Conservation (phyloP, 192 early-diverging fungal species). For the Umbelopsis sp. region DNA sequence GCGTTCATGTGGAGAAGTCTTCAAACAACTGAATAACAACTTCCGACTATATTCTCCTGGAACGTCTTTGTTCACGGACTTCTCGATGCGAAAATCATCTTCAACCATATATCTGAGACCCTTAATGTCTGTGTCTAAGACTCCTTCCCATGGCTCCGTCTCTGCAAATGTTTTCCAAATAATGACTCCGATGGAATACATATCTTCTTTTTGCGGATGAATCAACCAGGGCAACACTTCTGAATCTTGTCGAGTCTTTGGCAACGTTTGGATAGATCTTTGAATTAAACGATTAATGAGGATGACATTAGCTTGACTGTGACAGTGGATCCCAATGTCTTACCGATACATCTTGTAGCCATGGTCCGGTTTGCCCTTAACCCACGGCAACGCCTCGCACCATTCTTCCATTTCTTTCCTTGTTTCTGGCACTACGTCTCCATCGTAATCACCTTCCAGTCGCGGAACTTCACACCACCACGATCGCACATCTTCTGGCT, state of each 20-base stretch:
- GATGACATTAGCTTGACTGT: neutral
- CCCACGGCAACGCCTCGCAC: slow-evolving; percentile 47
- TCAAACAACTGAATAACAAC: slow-evolving; percentile 49
- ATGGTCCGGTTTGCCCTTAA: slow-evolving; percentile 58
- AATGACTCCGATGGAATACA: slow-evolving; percentile 60
- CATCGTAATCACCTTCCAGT: slow-evolving; percentile 37
- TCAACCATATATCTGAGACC: slow-evolving; percentile 52
- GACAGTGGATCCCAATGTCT: neutral
- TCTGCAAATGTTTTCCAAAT: slow-evolving; percentile 64
- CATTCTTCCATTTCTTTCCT: slow-evolving; percentile 45
- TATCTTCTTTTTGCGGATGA: slow-evolving; percentile 57
- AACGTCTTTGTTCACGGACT: slow-evolving; percentile 50
- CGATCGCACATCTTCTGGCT: slow-evolving; percentile 44
- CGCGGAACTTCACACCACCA: slow-evolving; percentile 50
- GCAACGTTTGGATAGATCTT: slow-evolving; percentile 60
- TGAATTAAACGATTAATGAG: slow-evolving; percentile 10
- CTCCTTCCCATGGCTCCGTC: slow-evolving; percentile 62
- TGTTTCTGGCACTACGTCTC: slow-evolving; percentile 42
- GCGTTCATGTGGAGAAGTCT: slow-evolving; percentile 46
- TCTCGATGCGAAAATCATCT: slow-evolving; percentile 50
- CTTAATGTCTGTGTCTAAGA: slow-evolving; percentile 61
- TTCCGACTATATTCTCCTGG: slow-evolving; percentile 46
- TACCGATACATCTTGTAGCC: slow-evolving; percentile 60
- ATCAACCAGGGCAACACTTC: slow-evolving; percentile 42
- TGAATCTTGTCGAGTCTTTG: slow-evolving; percentile 53